Percentiles rank a stretch among this genome's conserved stretches.
These are phyloP conservation scores for Coemansia sp. DNA, from an alignment of 192 early-diverging fungal genomes.

Conservation along the genomic window DNA sequence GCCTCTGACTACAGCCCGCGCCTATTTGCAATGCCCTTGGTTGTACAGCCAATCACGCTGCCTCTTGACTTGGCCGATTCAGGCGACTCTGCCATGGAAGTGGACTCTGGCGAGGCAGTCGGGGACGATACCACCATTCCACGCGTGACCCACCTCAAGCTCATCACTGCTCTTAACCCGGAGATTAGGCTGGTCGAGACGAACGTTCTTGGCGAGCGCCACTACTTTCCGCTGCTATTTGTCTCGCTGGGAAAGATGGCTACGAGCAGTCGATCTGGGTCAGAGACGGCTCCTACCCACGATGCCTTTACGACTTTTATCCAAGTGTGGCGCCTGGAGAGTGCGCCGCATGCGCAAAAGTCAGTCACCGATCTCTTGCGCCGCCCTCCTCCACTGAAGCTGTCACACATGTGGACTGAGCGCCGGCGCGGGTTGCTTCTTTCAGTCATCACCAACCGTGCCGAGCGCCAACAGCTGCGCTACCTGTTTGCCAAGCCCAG, in stretches of 20 bases:
- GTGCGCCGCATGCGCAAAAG: constrained; percentile 40
- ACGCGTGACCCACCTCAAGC: constrained; percentile 46
- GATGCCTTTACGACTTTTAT: constrained; percentile 28
- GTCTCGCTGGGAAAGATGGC: constrained; percentile 30
- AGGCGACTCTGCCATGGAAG: constrained; percentile 13
- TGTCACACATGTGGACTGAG: constrained; percentile 47
- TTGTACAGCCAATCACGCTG: constrained; percentile 39
- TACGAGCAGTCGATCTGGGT: background rate
- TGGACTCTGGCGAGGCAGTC: constrained; percentile 12
- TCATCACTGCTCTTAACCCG: constrained; percentile 51
- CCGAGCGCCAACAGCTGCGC: constrained; percentile 56
- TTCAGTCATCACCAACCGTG: constrained; percentile 46
- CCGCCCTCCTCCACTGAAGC: constrained; percentile 38
- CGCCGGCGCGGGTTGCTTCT: constrained; percentile 36
- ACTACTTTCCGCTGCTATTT: constrained; percentile 51
- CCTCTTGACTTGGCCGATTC: constrained; percentile 14
- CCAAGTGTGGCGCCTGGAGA: constrained; percentile 51
- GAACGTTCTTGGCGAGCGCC: constrained; percentile 46
- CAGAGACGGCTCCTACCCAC: background rate
- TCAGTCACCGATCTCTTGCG: constrained; percentile 37
- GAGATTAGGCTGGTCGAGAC: constrained; percentile 42
- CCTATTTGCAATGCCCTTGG: constrained; percentile 51
- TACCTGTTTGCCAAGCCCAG: constrained; percentile 49
- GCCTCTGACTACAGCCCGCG: constrained; percentile 52
- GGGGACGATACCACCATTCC: constrained; percentile 10